These are phyloP conservation scores for Globisporangium cylindrosporum DNA, from an alignment of 352 stramenopile species.

Conservation along the genomic window DNA sequence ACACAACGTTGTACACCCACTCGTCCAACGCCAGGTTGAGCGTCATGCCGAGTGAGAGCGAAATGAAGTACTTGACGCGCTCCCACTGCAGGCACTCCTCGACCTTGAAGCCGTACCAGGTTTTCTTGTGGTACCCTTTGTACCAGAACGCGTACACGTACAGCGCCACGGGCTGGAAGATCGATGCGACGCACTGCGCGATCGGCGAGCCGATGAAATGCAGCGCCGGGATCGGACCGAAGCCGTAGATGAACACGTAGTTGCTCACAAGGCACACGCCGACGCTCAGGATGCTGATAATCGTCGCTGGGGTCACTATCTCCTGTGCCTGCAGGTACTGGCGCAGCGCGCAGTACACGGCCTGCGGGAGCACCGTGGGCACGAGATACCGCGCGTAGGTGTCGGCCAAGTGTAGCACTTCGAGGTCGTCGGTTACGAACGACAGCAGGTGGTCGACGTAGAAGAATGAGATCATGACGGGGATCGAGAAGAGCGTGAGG, in stretches of 20 bases:
- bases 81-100: constrained; percentile 55
- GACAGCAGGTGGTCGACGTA: constrained; percentile 71
- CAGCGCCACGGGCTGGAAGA: constrained; percentile 73
- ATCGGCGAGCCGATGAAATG: constrained; percentile 76
- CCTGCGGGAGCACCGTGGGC: constrained; percentile 64
- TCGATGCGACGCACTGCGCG: constrained; percentile 60
- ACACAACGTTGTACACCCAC: constrained; percentile 80
- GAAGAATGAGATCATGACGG: constrained; percentile 79
- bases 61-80: constrained; percentile 62
- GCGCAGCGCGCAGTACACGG: constrained; percentile 65
- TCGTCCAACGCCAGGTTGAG: constrained; percentile 76
- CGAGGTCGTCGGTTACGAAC: constrained; percentile 60
- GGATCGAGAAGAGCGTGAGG: constrained; percentile 61
- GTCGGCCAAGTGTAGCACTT: constrained; percentile 57
- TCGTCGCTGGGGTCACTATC: constrained; percentile 75
- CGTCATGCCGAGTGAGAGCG: constrained; percentile 71
- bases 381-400: constrained; percentile 60
- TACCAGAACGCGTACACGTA: constrained; percentile 73
- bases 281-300: constrained; percentile 71
- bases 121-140: constrained; percentile 79
- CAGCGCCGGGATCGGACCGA: constrained; percentile 49
- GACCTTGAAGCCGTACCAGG: constrained; percentile 66
- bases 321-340: constrained; percentile 82
- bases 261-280: constrained; percentile 65
- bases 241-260: constrained; percentile 80